Percentiles rank a stretch among this genome's conserved stretches.
Evolutionary conservation across 495 filamentous ascomycete genomes (phyloP).

Genomic region (Endocarpon pusillum): DNA sequence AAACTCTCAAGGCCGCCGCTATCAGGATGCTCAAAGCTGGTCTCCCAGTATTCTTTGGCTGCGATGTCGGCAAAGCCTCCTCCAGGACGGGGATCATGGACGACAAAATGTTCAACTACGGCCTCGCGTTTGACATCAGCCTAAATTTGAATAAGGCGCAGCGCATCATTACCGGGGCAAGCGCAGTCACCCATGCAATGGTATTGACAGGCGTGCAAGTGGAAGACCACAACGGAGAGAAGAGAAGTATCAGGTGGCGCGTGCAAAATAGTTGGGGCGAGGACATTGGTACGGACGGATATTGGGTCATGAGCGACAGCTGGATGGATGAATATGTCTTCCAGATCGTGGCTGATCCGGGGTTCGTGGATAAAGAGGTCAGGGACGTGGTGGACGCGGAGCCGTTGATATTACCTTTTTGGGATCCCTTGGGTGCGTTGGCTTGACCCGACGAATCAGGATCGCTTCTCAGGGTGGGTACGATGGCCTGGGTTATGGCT

Average conservation of each 20-base stretch:
- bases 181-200: conserved; percentile 81
- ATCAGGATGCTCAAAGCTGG: conserved; percentile 60
- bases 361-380: conserved; percentile 45
- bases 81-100: conserved; percentile 56
- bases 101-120: conserved; percentile 48
- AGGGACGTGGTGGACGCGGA: conserved; percentile 50
- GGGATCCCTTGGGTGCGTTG: conserved; percentile 80
- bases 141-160: conserved; percentile 59
- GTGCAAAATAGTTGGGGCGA: conserved; percentile 77
- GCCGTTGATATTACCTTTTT: conserved; percentile 53
- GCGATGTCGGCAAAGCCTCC: conserved; percentile 68
- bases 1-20: conserved; percentile 49
- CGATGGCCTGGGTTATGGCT: no score
- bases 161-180: conserved; percentile 51
- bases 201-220: conserved; percentile 72
- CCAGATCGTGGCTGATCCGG: conserved; percentile 70
- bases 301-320: conserved; percentile 70
- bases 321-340: conserved; percentile 86
- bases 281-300: conserved; percentile 49
- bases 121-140: conserved; percentile 58
- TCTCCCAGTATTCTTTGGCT: conserved; percentile 73
- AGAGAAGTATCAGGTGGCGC: conserved; percentile 53
- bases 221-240: conserved; percentile 38
- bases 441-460: no score
- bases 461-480: conserved; percentile 3